A percentile compares a stretch with the other conserved stretches of the same genome.
Evolutionary conservation across 163 green algal species (phyloP).

Genomic region (Chlorella variabilis): DNA sequence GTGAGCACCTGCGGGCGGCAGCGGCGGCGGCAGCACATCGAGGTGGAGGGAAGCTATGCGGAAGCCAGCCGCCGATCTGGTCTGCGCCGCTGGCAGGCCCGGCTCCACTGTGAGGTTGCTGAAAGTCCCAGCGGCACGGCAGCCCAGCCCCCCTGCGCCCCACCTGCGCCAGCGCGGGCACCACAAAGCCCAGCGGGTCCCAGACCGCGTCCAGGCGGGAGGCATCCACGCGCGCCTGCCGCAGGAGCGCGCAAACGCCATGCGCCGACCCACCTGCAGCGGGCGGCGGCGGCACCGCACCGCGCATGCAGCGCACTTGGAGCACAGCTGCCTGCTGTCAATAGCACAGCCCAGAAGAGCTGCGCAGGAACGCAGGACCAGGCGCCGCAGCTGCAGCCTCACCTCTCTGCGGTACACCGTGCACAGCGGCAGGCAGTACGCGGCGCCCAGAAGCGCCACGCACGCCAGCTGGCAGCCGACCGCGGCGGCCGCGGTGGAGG

Average conservation of each 20-base stretch:
- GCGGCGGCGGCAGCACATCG: too few relatives aligned
- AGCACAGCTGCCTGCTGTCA: not conserved
- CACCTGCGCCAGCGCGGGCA: conserved; percentile 8
- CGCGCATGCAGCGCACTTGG: not conserved
- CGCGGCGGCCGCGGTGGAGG: not conserved
- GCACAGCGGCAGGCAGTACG: conserved; percentile 18
- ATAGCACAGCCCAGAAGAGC: too few relatives aligned
- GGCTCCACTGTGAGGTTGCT: too few relatives aligned
- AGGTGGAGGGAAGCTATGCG: too few relatives aligned
- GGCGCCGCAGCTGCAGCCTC: too few relatives aligned
- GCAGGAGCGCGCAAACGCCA: not conserved
- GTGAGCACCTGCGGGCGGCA: not conserved
- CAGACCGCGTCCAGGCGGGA: not conserved
- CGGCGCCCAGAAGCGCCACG: not conserved
- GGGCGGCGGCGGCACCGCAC: not conserved
- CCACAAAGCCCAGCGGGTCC: not conserved
- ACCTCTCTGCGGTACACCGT: conserved; percentile 10
- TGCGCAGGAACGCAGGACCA: too few relatives aligned
- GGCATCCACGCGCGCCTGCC: not conserved
- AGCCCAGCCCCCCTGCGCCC: too few relatives aligned
- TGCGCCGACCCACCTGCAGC: not conserved
- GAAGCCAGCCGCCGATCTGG: too few relatives aligned
- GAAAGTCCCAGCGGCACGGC: too few relatives aligned
- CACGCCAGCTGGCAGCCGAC: not conserved
- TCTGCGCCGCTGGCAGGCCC: too few relatives aligned